Percentiles rank a stretch among this genome's conserved stretches.
Conservation (phyloP, 129 eudicot species). For the Chrysanthemum lavandulifolium region DNA sequence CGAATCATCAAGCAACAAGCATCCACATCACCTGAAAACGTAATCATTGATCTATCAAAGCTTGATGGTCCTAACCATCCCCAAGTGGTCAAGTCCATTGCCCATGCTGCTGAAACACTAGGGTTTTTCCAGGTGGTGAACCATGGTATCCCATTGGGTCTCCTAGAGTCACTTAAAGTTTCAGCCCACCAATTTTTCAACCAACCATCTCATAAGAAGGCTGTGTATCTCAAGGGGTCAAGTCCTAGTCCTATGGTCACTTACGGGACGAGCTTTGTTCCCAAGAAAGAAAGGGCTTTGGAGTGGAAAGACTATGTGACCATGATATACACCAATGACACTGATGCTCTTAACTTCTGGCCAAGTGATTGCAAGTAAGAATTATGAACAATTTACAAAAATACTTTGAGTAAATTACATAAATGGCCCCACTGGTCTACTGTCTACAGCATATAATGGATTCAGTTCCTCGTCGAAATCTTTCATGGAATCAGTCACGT, state of each 20-base stretch:
- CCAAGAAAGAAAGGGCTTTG: conserved; percentile 40
- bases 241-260: conserved; percentile 38
- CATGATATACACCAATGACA: conserved; percentile 44
- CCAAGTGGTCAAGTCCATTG: conserved; percentile 42
- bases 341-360: conserved; percentile 37
- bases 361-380: conserved; percentile 37
- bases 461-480: too few relatives aligned
- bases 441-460: too few relatives aligned
- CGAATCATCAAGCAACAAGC: too few relatives aligned
- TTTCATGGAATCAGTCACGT: too few relatives aligned
- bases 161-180: conserved; percentile 38
- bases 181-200: too few relatives aligned
- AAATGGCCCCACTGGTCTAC: too few relatives aligned
- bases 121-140: conserved; percentile 60
- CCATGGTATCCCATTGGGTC: conserved; percentile 47
- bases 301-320: conserved; percentile 45
- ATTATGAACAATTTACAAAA: not conserved
- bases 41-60: conserved; percentile 22
- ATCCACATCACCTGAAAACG: too few relatives aligned
- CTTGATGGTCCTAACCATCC: conserved; percentile 40
- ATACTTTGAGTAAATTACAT: not conserved
- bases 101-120: conserved; percentile 47
- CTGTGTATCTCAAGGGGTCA: conserved; percentile 36
- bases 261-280: conserved; percentile 42
- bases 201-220: conserved; percentile 16